These are phyloP conservation scores for Aegilops tauschii DNA, from an alignment of 176 grass and related monocot genomes.

Conservation along the genomic window DNA sequence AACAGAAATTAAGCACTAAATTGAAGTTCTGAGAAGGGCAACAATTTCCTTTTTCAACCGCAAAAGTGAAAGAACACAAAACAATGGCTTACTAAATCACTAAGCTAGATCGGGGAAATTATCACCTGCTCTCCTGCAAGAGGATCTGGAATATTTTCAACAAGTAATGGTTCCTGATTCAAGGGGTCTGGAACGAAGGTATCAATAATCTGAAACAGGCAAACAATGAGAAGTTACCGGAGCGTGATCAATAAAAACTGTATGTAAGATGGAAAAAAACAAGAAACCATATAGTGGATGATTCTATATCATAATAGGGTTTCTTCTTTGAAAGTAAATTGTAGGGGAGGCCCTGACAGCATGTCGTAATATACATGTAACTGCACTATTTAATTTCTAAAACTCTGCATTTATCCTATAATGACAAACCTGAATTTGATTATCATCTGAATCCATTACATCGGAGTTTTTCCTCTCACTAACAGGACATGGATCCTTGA, in stretches of 20 bases:
- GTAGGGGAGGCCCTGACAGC: background rate
- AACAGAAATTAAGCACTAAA: background rate
- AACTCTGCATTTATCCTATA: conserved; percentile 5
- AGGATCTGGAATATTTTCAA: conserved; percentile 82
- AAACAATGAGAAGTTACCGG: conserved; percentile 8
- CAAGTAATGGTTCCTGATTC: conserved; percentile 71
- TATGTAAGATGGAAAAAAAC: background rate
- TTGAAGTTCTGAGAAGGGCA: background rate
- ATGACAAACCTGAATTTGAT: conserved; percentile 60
- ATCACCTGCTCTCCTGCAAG: conserved; percentile 87
- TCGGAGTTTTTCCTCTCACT: conserved; percentile 62
- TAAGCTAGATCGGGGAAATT: background rate
- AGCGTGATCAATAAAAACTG: background rate
- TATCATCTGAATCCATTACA: conserved; percentile 79
- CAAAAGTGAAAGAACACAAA: background rate
- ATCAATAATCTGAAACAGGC: conserved; percentile 57
- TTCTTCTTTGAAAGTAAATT: background rate
- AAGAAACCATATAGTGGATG: background rate
- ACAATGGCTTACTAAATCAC: background rate
- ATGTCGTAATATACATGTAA: background rate
- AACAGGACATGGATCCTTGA: conserved; percentile 77
- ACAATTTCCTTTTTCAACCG: background rate
- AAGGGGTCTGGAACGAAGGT: conserved; percentile 76
- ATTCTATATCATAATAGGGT: background rate
- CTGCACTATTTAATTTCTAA: conserved; percentile 18